A percentile compares a stretch with the other conserved stretches of the same genome.
phyloP scores from a whole-genome alignment of 306 rosid genomes.

The Vigna reflexopilosa region DNA sequence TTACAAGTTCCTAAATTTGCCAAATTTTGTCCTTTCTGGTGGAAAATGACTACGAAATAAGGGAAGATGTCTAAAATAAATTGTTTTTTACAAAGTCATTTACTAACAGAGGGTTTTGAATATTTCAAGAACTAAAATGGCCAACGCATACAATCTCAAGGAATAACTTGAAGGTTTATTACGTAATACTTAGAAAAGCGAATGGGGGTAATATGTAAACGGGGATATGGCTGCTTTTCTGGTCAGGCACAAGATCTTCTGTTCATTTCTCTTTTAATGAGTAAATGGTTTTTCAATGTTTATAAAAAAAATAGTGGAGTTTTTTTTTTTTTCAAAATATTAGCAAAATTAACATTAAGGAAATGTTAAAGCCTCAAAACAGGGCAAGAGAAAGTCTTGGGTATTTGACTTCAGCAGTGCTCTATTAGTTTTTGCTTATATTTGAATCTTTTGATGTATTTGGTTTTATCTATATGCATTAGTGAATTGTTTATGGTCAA shows the following conservation, averaged over 20 bases:
- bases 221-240: no score
- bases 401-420: conserved; percentile 9
- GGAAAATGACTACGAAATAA: not conserved
- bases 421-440: conserved; percentile 33
- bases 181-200: not conserved
- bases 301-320: no score
- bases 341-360: not conserved
- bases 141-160: no score
- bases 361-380: conserved; percentile 24
- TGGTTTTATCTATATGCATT: conserved; percentile 5
- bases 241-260: no score
- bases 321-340: not conserved
- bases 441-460: conserved; percentile 26
- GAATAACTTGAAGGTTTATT: not conserved
- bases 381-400: conserved; percentile 23
- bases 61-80: not conserved
- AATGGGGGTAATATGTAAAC: not conserved
- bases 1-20: not conserved
- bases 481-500: conserved; percentile 7
- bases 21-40: not conserved
- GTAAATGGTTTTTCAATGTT: no score
- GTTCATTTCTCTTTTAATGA: no score
- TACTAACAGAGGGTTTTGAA: not conserved
- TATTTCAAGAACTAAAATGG: not conserved
- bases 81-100: not conserved